Conservation (phyloP, 1,284 basidiomycete species). For the Heterobasidion occidentale region DNA sequence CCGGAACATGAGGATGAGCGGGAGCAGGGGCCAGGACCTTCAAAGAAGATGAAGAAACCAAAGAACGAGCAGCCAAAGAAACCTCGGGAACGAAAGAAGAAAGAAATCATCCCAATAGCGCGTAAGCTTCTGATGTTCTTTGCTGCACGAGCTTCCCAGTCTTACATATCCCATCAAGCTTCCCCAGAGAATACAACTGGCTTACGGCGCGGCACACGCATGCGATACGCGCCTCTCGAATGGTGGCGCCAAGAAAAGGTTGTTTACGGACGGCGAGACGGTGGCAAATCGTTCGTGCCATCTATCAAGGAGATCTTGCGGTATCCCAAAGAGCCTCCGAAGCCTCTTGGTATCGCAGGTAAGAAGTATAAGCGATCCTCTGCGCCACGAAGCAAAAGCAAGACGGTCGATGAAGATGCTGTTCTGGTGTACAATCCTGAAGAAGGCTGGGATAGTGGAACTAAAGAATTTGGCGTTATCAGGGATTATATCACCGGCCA, state of each 20-base stretch:
- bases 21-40: conserved; percentile 14
- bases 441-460: conserved; percentile 85
- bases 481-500: conserved; percentile 56
- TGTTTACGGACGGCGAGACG: conserved; percentile 62
- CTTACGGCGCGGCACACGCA: conserved; percentile 68
- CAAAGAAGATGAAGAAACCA: conserved; percentile 17
- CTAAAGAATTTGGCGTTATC: conserved; percentile 61
- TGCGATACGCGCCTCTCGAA: conserved; percentile 73
- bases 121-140: not conserved
- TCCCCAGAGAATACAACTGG: conserved; percentile 35
- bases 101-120: conserved; percentile 9
- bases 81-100: conserved; percentile 16
- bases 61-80: conserved; percentile 19
- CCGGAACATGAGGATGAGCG: conserved; percentile 22
- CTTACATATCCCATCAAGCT: not conserved
- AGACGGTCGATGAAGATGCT: conserved; percentile 26
- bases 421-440: conserved; percentile 46
- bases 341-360: conserved; percentile 38
- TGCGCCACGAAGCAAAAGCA: conserved; percentile 29
- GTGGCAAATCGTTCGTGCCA: conserved; percentile 55
- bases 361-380: conserved; percentile 37
- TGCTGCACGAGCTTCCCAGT: not conserved
- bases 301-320: conserved; percentile 80
- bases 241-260: conserved; percentile 93
- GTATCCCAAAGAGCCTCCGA: conserved; percentile 58